Evolutionary conservation across 2,329 filamentous ascomycete species (phyloP).

Genomic region (Pezicula carpinea): DNA sequence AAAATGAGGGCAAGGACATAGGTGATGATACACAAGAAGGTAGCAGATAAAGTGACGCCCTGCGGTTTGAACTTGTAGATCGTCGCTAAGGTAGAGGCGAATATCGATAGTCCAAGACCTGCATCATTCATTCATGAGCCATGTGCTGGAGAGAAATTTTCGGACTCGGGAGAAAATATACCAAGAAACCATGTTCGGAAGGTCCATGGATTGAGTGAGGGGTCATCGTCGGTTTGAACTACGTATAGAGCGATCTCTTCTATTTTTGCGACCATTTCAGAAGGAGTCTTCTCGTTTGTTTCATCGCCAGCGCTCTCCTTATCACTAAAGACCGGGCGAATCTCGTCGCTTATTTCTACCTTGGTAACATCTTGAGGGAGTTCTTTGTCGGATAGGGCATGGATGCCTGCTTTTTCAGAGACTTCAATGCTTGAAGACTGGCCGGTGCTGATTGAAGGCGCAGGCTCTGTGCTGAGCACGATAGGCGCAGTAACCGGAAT

Average conservation of each 20-base stretch:
- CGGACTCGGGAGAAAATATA: conserved; percentile 6
- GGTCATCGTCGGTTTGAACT: conserved; percentile 33
- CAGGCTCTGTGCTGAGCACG: conserved; percentile 3
- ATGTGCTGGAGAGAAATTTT: background rate
- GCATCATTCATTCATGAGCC: background rate
- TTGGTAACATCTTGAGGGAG: background rate
- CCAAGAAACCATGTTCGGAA: conserved; percentile 33
- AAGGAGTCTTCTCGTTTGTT: background rate
- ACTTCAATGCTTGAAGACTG: conserved; percentile 7
- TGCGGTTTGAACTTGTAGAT: conserved; percentile 45
- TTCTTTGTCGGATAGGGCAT: background rate
- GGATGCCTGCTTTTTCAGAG: conserved; percentile 6
- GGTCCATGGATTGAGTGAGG: conserved; percentile 29
- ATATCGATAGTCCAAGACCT: conserved; percentile 29
- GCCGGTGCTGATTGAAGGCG: conserved; percentile 6
- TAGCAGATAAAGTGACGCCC: conserved; percentile 34
- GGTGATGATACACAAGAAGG: conserved; percentile 38
- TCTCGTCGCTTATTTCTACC: background rate
- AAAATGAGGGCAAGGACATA: conserved; percentile 37
- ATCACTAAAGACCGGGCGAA: background rate
- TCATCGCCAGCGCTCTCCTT: background rate
- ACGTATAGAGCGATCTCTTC: conserved; percentile 15
- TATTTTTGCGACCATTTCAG: conserved; percentile 3
- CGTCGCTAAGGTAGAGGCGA: conserved; percentile 33
- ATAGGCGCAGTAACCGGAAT: conserved; percentile 6